Conservation (phyloP, 1,139 yeast species). For the Candida tetrigidarum region DNA sequence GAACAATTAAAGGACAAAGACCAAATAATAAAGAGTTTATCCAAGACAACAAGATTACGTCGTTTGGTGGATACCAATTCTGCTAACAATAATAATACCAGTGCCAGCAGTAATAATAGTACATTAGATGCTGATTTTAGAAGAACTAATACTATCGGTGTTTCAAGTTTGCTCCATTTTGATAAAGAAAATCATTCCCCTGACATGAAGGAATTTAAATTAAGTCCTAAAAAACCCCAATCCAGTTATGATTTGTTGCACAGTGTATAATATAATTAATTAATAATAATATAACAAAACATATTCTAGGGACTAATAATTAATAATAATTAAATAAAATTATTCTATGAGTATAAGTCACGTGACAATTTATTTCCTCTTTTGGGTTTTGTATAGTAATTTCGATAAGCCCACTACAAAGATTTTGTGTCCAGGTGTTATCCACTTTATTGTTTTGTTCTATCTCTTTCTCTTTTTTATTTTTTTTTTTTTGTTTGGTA, state of each 20-base stretch:
- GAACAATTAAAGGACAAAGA: slow-evolving; percentile 71
- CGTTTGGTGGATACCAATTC: slow-evolving; percentile 41
- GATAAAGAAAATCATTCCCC: slow-evolving; percentile 25
- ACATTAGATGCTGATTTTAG: slow-evolving; percentile 2
- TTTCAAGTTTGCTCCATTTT: background rate
- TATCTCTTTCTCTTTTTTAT: too few relatives aligned
- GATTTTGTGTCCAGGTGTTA: too few relatives aligned
- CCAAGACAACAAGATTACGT: slow-evolving; percentile 59
- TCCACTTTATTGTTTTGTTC: too few relatives aligned
- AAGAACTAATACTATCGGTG: slow-evolving; percentile 4
- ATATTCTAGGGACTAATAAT: too few relatives aligned
- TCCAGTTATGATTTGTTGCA: slow-evolving; percentile 15
- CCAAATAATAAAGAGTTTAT: slow-evolving; percentile 74
- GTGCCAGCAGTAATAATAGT: background rate
- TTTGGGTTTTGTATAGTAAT: background rate
- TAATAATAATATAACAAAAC: background rate
- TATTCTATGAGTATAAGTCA: background rate
- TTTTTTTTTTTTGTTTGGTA: too few relatives aligned
- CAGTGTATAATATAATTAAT: slow-evolving; percentile 6
- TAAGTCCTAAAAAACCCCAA: slow-evolving; percentile 24
- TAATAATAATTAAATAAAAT: too few relatives aligned
- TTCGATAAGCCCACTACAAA: slow-evolving; percentile 4
- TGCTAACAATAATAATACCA: slow-evolving; percentile 5
- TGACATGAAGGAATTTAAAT: slow-evolving; percentile 27
- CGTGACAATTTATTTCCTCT: background rate